Evolutionary conservation across 179 eudicot genomes (phyloP).

Genomic region (Beta macrorhiza): DNA sequence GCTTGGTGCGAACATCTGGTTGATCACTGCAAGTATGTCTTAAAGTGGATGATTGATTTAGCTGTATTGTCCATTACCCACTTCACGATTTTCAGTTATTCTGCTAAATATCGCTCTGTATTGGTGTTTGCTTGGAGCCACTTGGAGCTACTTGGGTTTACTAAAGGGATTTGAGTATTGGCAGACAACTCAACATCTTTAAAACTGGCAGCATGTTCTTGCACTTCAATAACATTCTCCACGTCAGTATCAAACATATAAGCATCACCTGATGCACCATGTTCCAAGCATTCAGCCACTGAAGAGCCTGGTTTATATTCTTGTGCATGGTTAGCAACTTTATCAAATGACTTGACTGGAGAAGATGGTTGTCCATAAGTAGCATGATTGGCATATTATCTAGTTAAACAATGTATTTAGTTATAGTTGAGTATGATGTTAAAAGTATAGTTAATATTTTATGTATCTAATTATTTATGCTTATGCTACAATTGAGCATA

Average conservation of each 20-base stretch:
- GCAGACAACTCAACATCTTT: neutral
- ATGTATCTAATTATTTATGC: too few species aligned
- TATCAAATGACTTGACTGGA: conserved; percentile 22
- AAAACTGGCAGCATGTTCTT: neutral
- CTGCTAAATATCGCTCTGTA: neutral
- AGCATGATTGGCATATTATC: conserved; percentile 1
- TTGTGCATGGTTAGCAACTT: conserved; percentile 16
- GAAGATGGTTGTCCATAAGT: conserved; percentile 12
- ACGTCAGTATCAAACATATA: neutral
- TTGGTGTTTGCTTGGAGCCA: conserved; percentile 2
- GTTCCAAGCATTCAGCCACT: neutral
- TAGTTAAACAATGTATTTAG: too few species aligned
- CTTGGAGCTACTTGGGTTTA: neutral
- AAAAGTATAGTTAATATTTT: too few species aligned
- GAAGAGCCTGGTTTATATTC: conserved; percentile 16
- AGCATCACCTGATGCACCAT: conserved; percentile 3
- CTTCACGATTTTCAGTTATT: neutral
- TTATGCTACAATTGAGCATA: too few species aligned
- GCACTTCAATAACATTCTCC: conserved; percentile 9
- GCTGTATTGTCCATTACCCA: neutral
- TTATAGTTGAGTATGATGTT: too few species aligned
- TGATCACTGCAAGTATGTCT: neutral
- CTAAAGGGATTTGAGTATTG: too few species aligned
- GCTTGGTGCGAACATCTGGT: neutral
- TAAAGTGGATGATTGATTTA: conserved; percentile 5